These are phyloP conservation scores for Suhomyces wounanorum DNA, from an alignment of 1,139 yeast genomes.

Conservation along the genomic window DNA sequence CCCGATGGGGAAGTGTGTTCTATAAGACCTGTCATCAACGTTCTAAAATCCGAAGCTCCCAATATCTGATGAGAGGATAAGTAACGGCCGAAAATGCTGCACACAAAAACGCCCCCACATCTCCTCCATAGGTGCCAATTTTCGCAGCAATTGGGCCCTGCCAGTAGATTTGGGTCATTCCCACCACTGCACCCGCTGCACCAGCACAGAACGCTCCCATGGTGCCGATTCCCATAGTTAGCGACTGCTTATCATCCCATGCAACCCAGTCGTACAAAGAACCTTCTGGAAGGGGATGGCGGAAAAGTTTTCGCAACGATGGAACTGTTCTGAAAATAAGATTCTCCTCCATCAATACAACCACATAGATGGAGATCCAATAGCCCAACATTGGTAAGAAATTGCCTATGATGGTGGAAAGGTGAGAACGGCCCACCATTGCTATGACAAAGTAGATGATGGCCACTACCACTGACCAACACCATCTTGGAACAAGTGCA, in stretches of 20 bases:
- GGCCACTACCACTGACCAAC: constrained; percentile 27
- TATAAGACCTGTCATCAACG: not conserved
- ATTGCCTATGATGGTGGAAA: constrained; percentile 27
- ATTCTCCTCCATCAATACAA: constrained; percentile 28
- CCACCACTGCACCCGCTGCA: constrained; percentile 33
- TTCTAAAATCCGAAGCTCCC: constrained; percentile 21
- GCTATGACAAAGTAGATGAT: constrained; percentile 25
- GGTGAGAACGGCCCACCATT: constrained; percentile 24
- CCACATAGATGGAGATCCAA: constrained; percentile 32
- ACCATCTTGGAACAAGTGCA: constrained; percentile 28
- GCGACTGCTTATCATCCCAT: constrained; percentile 21
- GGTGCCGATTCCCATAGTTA: constrained; percentile 32
- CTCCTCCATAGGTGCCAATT: constrained; percentile 25
- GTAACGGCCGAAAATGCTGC: constrained; percentile 12
- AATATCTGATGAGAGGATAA: constrained; percentile 18
- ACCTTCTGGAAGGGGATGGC: constrained; percentile 16
- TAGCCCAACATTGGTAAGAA: constrained; percentile 33
- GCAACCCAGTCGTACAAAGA: constrained; percentile 22
- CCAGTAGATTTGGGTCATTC: constrained; percentile 37
- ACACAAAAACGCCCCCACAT: constrained; percentile 14
- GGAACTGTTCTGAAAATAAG: constrained; percentile 21
- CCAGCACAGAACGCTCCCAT: constrained; percentile 27
- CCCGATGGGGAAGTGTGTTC: not conserved
- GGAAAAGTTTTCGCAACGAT: constrained; percentile 11
- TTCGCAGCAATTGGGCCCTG: constrained; percentile 31